Percentiles rank a stretch among this genome's conserved stretches.
These are phyloP conservation scores for Tuber microsphaerosporum DNA, from an alignment of 495 filamentous ascomycete species.

Conservation along the genomic window DNA sequence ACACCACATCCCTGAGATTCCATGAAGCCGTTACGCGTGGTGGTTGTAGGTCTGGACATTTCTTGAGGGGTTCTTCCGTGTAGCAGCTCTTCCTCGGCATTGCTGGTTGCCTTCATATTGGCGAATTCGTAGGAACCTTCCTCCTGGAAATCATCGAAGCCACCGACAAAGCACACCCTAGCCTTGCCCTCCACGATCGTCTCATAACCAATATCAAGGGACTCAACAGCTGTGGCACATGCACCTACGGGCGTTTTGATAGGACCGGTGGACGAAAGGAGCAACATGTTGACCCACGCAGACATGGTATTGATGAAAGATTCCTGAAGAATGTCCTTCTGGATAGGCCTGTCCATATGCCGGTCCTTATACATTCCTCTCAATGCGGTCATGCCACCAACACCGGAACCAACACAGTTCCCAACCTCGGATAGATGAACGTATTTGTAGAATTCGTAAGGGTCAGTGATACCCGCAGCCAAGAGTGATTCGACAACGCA, in stretches of 20 bases:
- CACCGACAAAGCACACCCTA: conserved; percentile 91
- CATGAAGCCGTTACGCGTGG: conserved; percentile 97
- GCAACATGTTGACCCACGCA: conserved; percentile 98
- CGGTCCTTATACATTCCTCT: conserved; percentile 98
- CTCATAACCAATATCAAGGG: conserved; percentile 93
- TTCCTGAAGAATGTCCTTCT: conserved; percentile 98
- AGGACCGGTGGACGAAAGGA: conserved; percentile 91
- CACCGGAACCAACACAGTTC: conserved; percentile 96
- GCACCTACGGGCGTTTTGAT: conserved; percentile 98
- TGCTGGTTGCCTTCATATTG: conserved; percentile 99
- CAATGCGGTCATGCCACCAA: conserved; percentile 85
- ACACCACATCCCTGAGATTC: conserved; percentile 98
- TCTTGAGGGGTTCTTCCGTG: conserved; percentile 91
- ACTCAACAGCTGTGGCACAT: conserved; percentile 95
- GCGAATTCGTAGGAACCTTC: conserved; percentile 99
- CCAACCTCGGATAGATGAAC: conserved; percentile 96
- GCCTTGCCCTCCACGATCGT: conserved; percentile 97
- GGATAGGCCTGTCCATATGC: conserved; percentile 91
- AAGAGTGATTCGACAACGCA: conserved; percentile 86
- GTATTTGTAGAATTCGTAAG: conserved; percentile 99
- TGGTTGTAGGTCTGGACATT: conserved; percentile 97
- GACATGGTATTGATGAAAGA: conserved; percentile 99
- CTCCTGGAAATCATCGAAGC: conserved; percentile 98
- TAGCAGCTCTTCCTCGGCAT: conserved; percentile 88
- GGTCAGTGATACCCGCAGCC: conserved; percentile 90